Evolutionary conservation across 495 filamentous ascomycete species (phyloP).

Genomic region (Ramalina intermedia): DNA sequence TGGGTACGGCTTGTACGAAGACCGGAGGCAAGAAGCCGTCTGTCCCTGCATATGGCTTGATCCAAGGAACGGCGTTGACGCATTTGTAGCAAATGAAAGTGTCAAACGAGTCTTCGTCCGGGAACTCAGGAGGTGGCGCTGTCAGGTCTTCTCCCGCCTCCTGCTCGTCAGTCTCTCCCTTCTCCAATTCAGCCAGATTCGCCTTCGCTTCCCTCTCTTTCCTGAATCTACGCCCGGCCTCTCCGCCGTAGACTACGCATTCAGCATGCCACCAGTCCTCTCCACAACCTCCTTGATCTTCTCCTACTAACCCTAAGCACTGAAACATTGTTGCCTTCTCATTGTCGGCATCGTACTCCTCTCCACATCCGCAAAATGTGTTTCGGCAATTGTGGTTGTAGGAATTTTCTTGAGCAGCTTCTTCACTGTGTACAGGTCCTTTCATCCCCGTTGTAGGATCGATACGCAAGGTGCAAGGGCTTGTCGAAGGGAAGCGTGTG

Average conservation of each 20-base stretch:
- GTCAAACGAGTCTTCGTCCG: conserved; percentile 75
- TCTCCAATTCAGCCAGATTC: conserved; percentile 17
- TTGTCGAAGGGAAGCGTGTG: conserved; percentile 52
- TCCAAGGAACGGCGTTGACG: conserved; percentile 76
- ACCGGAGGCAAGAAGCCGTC: conserved; percentile 69
- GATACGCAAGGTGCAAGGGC: conserved; percentile 63
- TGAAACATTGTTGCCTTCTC: conserved; percentile 99
- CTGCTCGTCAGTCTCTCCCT: conserved; percentile 35
- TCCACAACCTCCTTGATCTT: conserved; percentile 74
- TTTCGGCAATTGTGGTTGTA: conserved; percentile 95
- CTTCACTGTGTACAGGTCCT: conserved; percentile 60
- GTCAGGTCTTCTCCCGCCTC: conserved; percentile 24
- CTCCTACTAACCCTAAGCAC: conserved; percentile 72
- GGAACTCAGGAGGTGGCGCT: conserved; percentile 58
- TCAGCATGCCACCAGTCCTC: conserved; percentile 99
- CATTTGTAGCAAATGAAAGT: conserved; percentile 91
- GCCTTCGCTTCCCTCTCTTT: conserved; percentile 18
- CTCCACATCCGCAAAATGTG: conserved; percentile 77
- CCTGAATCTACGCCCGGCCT: conserved; percentile 37
- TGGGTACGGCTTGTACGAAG: conserved; percentile 8
- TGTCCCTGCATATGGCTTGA: conserved; percentile 77
- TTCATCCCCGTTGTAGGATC: conserved; percentile 59
- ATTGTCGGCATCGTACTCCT: conserved; percentile 68
- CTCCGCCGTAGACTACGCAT: conserved; percentile 69
- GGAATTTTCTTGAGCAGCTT: conserved; percentile 55